Percentiles rank a stretch among this genome's conserved stretches.
Conservation (phyloP, 164 flowering plant genomes). For the Malania oleifera region DNA sequence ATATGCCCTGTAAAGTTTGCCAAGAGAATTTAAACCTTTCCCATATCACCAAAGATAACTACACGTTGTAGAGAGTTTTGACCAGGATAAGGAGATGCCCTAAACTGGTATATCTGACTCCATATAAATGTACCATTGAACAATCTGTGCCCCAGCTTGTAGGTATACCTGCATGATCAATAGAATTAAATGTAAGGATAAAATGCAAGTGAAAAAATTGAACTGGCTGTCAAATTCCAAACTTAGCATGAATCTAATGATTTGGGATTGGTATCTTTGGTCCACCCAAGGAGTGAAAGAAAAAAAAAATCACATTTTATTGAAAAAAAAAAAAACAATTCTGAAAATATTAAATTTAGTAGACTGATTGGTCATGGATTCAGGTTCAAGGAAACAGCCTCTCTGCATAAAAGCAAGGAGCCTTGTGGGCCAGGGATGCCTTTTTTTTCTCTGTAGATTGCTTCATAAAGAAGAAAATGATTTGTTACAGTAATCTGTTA, state of each 20-base stretch:
- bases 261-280: neutral
- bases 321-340: no score
- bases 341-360: no score
- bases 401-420: no score
- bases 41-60: conserved; percentile 69
- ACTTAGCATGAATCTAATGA: neutral
- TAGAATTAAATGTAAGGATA: neutral
- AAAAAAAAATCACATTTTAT: no score
- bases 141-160: conserved; percentile 56
- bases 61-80: conserved; percentile 63
- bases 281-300: neutral
- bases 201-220: neutral
- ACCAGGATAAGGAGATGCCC: conserved; percentile 66
- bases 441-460: no score
- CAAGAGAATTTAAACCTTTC: conserved; percentile 38
- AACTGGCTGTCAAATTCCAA: neutral
- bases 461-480: neutral
- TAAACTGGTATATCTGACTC: conserved; percentile 43
- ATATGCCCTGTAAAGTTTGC: neutral
- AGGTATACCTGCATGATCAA: conserved; percentile 43
- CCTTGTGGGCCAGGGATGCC: no score
- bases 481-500: no score
- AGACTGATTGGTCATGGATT: no score
- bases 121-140: conserved; percentile 42
- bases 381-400: no score